A percentile compares a stretch with the other conserved stretches of the same genome.
These are phyloP conservation scores for Obelidium mucronatum DNA, from an alignment of 192 early-diverging fungal species.

Conservation along the genomic window DNA sequence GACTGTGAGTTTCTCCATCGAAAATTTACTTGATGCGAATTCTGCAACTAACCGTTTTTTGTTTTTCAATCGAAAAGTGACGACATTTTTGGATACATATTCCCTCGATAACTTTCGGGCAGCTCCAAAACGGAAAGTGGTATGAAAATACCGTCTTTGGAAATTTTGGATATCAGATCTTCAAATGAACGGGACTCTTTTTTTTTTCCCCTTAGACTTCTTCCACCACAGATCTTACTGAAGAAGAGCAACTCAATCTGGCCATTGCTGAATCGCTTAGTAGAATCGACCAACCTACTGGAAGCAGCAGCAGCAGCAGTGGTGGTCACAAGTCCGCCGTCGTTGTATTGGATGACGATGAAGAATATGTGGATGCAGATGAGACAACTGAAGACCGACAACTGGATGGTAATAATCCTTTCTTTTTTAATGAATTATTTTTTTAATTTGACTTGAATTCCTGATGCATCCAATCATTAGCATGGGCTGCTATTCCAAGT, in stretches of 20 bases:
- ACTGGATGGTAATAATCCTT: not conserved
- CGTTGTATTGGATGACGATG: not conserved
- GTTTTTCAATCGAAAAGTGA: no score
- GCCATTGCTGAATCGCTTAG: conserved; percentile 81
- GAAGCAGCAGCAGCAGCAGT: not conserved
- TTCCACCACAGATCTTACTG: conserved; percentile 68
- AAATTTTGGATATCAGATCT: not conserved
- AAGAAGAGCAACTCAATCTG: conserved; percentile 88
- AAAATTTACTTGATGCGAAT: not conserved
- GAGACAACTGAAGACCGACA: not conserved
- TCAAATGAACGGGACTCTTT: not conserved
- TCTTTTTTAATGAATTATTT: not conserved
- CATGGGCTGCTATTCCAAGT: conserved; percentile 6
- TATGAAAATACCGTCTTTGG: not conserved
- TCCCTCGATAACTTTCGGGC: conserved; percentile 57
- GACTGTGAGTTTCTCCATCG: conserved; percentile 56
- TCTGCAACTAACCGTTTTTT: not conserved
- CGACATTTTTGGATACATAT: conserved; percentile 57
- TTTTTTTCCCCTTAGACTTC: not conserved
- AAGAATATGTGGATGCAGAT: not conserved
- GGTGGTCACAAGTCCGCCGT: no score
- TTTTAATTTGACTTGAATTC: no score
- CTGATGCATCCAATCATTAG: not conserved
- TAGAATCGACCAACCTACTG: not conserved
- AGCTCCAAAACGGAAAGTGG: conserved; percentile 40